Conservation (phyloP, 139 green algal genomes). For the Zygnema circumcarinatum region DNA sequence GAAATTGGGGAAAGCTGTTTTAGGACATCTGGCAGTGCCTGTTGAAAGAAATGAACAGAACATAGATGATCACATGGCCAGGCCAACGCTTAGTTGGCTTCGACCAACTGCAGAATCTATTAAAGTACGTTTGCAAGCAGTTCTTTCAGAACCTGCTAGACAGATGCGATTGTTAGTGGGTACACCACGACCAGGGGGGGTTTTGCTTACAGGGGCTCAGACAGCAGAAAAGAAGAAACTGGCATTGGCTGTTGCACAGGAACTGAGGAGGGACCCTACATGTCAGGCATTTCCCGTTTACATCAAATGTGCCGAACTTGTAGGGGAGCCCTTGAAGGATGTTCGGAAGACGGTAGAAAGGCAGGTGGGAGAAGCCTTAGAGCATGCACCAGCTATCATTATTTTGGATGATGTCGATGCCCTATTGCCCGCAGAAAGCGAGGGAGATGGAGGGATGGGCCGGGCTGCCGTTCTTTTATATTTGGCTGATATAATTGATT, state of each 20-base stretch:
- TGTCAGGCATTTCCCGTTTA: constrained; percentile 61
- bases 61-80: not conserved
- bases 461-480: constrained; percentile 16
- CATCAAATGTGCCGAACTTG: constrained; percentile 67
- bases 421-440: constrained; percentile 64
- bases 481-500: constrained; percentile 54
- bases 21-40: not conserved
- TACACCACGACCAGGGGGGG: constrained; percentile 1
- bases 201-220: constrained; percentile 42
- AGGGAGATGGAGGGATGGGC: constrained; percentile 21
- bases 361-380: constrained; percentile 64
- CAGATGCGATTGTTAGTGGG: not conserved
- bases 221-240: constrained; percentile 58
- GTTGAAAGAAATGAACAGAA: not conserved
- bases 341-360: constrained; percentile 53
- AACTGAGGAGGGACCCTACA: constrained; percentile 23
- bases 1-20: not conserved
- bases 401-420: constrained; percentile 85
- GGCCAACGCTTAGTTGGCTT: not conserved
- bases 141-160: not conserved
- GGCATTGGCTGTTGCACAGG: constrained; percentile 44
- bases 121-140: not conserved
- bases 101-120: not conserved
- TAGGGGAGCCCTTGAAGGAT: constrained; percentile 45
- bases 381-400: constrained; percentile 74